Conservation (phyloP, 768 basidiomycete species). For the Pleurotus citrinopileatus region DNA sequence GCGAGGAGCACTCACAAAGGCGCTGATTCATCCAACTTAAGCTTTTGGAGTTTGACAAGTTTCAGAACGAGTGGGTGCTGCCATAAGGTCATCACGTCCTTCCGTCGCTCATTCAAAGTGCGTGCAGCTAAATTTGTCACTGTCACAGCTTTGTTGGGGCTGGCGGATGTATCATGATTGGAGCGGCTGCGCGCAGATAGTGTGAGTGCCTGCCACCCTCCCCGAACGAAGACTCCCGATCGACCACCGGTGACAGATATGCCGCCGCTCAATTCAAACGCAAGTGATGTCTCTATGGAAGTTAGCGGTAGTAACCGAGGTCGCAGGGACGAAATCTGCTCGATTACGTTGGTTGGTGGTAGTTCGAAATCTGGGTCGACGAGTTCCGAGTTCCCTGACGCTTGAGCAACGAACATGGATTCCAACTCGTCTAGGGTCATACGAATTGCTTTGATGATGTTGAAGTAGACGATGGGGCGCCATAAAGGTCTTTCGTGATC, state of each 20-base stretch:
- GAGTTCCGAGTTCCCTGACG: slow-evolving; percentile 20
- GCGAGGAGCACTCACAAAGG: slow-evolving; percentile 55
- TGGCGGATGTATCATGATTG: slow-evolving; percentile 26
- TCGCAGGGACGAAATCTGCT: slow-evolving; percentile 52
- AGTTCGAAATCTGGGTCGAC: slow-evolving; percentile 18
- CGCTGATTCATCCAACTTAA: slow-evolving; percentile 74
- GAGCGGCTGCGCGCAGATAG: slow-evolving; percentile 34
- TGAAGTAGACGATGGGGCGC: slow-evolving; percentile 81
- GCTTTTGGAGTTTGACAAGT: slow-evolving; percentile 52
- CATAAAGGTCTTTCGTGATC: slow-evolving; percentile 72
- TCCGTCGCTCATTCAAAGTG: slow-evolving; percentile 44
- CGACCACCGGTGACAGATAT: slow-evolving; percentile 58
- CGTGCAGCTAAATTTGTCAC: slow-evolving; percentile 54
- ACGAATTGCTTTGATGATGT: slow-evolving; percentile 76
- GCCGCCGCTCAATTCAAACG: slow-evolving; percentile 66
- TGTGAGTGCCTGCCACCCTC: slow-evolving; percentile 69
- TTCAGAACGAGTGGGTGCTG: slow-evolving; percentile 60
- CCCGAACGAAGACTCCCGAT: slow-evolving; percentile 62
- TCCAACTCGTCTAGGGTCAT: slow-evolving; percentile 74
- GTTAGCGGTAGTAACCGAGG: slow-evolving; percentile 59
- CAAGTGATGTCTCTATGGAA: slow-evolving; percentile 64
- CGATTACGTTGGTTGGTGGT: slow-evolving; percentile 18
- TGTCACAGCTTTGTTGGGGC: slow-evolving; percentile 25
- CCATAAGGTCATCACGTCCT: slow-evolving; percentile 67
- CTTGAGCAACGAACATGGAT: slow-evolving; percentile 39